A percentile compares a stretch with the other conserved stretches of the same genome.
phyloP scores from a whole-genome alignment of 2,329 filamentous ascomycete genomes.

The Diaporthe longicolla region DNA sequence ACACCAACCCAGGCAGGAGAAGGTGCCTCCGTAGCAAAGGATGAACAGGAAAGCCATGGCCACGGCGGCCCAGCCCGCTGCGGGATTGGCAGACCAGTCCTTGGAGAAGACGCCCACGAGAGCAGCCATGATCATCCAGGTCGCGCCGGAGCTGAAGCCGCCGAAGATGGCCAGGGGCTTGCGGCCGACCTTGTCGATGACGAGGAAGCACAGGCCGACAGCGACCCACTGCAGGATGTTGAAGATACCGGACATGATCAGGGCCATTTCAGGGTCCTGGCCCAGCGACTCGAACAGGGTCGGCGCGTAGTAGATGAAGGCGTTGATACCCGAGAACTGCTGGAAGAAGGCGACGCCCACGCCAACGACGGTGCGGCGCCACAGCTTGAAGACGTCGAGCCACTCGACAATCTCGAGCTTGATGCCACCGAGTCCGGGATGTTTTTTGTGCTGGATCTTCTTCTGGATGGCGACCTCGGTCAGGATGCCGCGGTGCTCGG shows the following conservation, averaged over 20 bases:
- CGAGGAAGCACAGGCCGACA: conserved; percentile 62
- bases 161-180: conserved; percentile 60
- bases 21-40: conserved; percentile 30
- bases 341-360: conserved; percentile 67
- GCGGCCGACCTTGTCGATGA: conserved; percentile 62
- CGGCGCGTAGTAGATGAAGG: conserved; percentile 65
- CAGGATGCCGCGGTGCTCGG: conserved; percentile 43
- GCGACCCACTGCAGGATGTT: conserved; percentile 62
- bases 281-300: conserved; percentile 56
- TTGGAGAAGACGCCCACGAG: conserved; percentile 64
- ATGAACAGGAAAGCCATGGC: conserved; percentile 49
- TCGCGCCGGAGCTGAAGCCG: conserved; percentile 63
- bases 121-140: conserved; percentile 66
- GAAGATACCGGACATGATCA: conserved; percentile 50
- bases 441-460: conserved; percentile 19
- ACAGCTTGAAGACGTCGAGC: conserved; percentile 60
- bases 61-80: conserved; percentile 69
- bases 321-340: conserved; percentile 67
- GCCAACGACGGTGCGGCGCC: conserved; percentile 58
- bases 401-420: conserved; percentile 56
- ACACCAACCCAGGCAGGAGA: conserved; percentile 53
- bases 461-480: conserved; percentile 49
- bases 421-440: conserved; percentile 22
- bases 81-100: conserved; percentile 61
- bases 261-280: conserved; percentile 31